phyloP scores from a whole-genome alignment of 2,329 filamentous ascomycete genomes.

The Penicillium sp. region DNA sequence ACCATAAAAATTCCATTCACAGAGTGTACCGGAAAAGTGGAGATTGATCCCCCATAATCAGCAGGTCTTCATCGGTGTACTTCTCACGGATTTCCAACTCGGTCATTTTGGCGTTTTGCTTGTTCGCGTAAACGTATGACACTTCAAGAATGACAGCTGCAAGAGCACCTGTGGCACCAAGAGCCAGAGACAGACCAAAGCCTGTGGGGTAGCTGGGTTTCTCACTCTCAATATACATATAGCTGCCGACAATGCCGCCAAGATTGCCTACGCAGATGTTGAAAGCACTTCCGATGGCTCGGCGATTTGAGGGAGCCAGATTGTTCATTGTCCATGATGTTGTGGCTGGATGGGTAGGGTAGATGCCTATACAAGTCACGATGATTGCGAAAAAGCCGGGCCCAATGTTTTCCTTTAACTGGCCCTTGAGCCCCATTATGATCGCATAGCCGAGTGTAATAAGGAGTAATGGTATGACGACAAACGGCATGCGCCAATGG shows the following conservation, averaged over 20 bases:
- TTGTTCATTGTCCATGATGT: constrained; percentile 24
- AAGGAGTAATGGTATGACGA: constrained; percentile 4
- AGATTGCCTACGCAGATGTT: constrained; percentile 17
- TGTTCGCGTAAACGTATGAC: constrained; percentile 18
- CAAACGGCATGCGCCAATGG: constrained; percentile 22
- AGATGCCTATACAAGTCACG: constrained; percentile 20
- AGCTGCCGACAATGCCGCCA: constrained; percentile 18
- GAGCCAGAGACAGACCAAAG: constrained; percentile 13
- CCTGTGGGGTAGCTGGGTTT: constrained; percentile 14
- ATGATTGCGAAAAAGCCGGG: constrained; percentile 20
- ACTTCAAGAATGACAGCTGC: constrained; percentile 13
- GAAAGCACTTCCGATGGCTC: constrained; percentile 14
- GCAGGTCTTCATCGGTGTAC: constrained; percentile 40
- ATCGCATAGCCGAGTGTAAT: constrained; percentile 11
- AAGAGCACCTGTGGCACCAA: constrained; percentile 8
- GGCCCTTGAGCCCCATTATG: constrained; percentile 20
- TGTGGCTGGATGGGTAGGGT: constrained; percentile 22
- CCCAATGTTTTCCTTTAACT: constrained; percentile 11
- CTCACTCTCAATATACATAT: constrained; percentile 16
- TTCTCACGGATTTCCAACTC: constrained; percentile 33
- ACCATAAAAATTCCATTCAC: not conserved
- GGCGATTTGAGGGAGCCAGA: constrained; percentile 16
- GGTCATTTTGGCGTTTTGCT: constrained; percentile 17
- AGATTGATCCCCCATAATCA: constrained; percentile 42
- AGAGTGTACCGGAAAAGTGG: constrained; percentile 42